Base-by-base conservation (phyloP, 2,329 filamentous ascomycete genomes). In the Aspergillus texensis region DNA sequence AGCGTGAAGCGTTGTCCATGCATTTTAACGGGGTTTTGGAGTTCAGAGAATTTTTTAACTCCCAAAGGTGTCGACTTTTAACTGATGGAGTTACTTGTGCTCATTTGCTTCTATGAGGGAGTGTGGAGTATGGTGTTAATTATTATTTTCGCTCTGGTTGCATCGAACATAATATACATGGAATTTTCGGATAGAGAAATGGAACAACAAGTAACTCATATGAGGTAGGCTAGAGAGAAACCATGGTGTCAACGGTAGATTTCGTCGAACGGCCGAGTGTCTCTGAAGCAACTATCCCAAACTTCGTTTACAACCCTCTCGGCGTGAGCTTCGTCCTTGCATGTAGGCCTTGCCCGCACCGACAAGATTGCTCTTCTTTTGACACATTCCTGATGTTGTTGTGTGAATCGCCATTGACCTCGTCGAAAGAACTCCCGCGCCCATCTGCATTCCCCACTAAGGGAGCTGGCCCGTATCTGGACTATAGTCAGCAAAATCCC, bases 261-360 rank as follows among this genome's bases (percentile, higher is more conserved):
- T 77, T 98, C 94, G 77, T 98, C 93, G 79, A 99, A 99, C 2
- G 95, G 95, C 73, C 95, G 85, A 4, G 94, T 98, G 79, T 99
- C 95, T 58, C 87, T 83, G 77, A 96, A 99, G 78, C 95, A 99
- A 72, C 93, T 97, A 70, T 97, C 94, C 93, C 94, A 99, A n/a
- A 99, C 95, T 79, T 96, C 90, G 79, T 98, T 95, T 62, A 99
- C 93, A 30, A 96, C 89, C 80, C 91, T 92, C 58, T 88, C 86
- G 4, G 95, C 95, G 70, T 98, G 92, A 16, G 89, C 88, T 71
- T 96, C 89, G 78, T 96, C 91, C 77, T 91, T 92, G 75, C 94
- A 95, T 54, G 85, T 84, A 19, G 93, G 93, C 65, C 95, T 85
- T 39, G 87, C 89, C 81, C 88, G 86, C 70, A 99, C 88, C 26